A percentile compares a stretch with the other conserved stretches of the same genome.
Conservation (phyloP, 768 basidiomycete genomes). For the Agrocybe praecox region DNA sequence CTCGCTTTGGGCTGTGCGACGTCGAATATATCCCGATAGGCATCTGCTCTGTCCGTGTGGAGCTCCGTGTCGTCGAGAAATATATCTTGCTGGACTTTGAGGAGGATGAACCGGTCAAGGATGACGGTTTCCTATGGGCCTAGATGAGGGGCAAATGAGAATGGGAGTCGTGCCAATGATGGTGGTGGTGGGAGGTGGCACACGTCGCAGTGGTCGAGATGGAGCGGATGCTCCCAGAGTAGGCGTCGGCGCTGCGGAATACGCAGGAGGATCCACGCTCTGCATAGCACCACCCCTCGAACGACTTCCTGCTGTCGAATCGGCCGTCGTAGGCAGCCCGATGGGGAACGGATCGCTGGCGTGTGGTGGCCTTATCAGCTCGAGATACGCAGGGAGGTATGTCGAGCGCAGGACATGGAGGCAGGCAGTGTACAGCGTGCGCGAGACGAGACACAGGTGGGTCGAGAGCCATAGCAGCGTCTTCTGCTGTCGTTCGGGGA, state of each 20-base stretch:
- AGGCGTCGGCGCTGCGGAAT: slow-evolving; percentile 13
- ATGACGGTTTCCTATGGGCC: slow-evolving; percentile 70
- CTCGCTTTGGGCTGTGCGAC: slow-evolving; percentile 73
- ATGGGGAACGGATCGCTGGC: slow-evolving; percentile 78
- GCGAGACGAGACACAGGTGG: slow-evolving; percentile 65
- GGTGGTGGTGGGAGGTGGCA: slow-evolving; percentile 22
- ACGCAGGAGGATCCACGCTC: neutral
- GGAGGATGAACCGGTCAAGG: slow-evolving; percentile 78
- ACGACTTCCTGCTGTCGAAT: neutral
- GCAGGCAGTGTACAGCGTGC: slow-evolving; percentile 71
- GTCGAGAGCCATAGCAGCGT: slow-evolving; percentile 73
- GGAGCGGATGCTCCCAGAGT: slow-evolving; percentile 17
- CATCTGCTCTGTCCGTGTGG: slow-evolving; percentile 75
- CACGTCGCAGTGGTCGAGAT: slow-evolving; percentile 14
- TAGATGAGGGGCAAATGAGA: slow-evolving; percentile 40
- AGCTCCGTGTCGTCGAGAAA: slow-evolving; percentile 74
- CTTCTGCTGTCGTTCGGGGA: slow-evolving; percentile 58
- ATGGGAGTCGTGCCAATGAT: slow-evolving; percentile 19
- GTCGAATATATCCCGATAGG: slow-evolving; percentile 80
- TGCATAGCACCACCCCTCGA: neutral
- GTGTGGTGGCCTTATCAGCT: slow-evolving; percentile 68
- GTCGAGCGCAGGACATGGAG: slow-evolving; percentile 83
- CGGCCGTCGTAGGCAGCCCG: slow-evolving; percentile 20
- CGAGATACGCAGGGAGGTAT: slow-evolving; percentile 67
- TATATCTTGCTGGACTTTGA: slow-evolving; percentile 81